A percentile compares a stretch with the other conserved stretches of the same genome.
These are phyloP conservation scores for Fusarium nurragi DNA, from an alignment of 2,329 filamentous ascomycete species.

Conservation along the genomic window DNA sequence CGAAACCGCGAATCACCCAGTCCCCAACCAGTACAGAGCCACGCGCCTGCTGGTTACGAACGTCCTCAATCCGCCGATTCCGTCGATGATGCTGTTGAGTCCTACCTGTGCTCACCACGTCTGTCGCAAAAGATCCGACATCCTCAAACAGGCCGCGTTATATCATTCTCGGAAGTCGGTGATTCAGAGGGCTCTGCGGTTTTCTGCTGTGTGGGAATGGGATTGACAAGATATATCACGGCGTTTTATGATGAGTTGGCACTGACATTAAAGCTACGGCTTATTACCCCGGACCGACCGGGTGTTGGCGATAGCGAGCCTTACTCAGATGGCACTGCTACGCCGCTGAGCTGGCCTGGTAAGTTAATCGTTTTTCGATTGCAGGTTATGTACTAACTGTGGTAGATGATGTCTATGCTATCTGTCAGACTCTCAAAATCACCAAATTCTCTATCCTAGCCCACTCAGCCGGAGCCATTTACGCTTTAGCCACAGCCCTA, in stretches of 20 bases:
- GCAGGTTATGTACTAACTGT: not conserved
- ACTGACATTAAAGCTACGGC: slow-evolving; percentile 82
- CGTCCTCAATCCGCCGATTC: slow-evolving; percentile 84
- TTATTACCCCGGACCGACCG: slow-evolving; percentile 94
- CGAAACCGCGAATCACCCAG: slow-evolving; percentile 41
- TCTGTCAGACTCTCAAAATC: slow-evolving; percentile 91
- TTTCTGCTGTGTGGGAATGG: slow-evolving; percentile 98
- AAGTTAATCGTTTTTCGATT: slow-evolving; percentile 48
- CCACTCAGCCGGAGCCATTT: slow-evolving; percentile 97
- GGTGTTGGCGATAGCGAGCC: slow-evolving; percentile 92
- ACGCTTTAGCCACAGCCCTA: slow-evolving; percentile 91
- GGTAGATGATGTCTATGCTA: slow-evolving; percentile 83
- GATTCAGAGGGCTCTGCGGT: slow-evolving; percentile 91
- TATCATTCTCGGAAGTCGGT: slow-evolving; percentile 96
- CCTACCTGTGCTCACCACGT: slow-evolving; percentile 83
- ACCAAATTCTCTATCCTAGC: slow-evolving; percentile 96
- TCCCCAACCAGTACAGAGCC: slow-evolving; percentile 43
- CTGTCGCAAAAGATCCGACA: slow-evolving; percentile 89
- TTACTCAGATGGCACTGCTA: slow-evolving; percentile 82
- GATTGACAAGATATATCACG: slow-evolving; percentile 92
- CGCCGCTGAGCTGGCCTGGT: slow-evolving; percentile 94
- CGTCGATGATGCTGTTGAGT: slow-evolving; percentile 85
- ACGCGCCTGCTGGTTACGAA: slow-evolving; percentile 67
- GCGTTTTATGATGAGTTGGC: slow-evolving; percentile 98
- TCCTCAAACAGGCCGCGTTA: slow-evolving; percentile 84